A percentile compares a stretch with the other conserved stretches of the same genome.
These are phyloP conservation scores for Neofusicoccum ribis DNA, from an alignment of 2,329 filamentous ascomycete genomes.

Conservation along the genomic window DNA sequence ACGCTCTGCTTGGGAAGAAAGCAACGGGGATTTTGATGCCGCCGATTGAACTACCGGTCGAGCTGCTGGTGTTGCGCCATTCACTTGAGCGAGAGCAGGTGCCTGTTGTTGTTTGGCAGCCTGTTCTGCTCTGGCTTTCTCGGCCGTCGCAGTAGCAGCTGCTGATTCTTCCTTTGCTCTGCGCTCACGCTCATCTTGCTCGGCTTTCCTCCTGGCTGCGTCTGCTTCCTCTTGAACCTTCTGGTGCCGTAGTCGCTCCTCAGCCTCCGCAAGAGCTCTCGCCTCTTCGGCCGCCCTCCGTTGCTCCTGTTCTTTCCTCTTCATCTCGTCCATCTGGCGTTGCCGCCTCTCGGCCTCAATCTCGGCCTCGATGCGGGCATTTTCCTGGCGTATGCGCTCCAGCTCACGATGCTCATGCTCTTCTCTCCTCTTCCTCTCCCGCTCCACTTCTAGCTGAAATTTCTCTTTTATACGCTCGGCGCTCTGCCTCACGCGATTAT, in stretches of 20 bases:
- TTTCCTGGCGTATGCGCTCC: conserved; percentile 45
- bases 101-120: conserved; percentile 24
- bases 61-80: background rate
- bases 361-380: conserved; percentile 43
- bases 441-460: conserved; percentile 46
- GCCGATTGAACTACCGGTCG: conserved; percentile 7
- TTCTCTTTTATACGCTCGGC: conserved; percentile 56
- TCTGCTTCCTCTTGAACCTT: conserved; percentile 28
- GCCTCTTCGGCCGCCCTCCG: conserved; percentile 27
- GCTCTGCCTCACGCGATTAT: conserved; percentile 62
- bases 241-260: conserved; percentile 33
- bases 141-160: conserved; percentile 20
- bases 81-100: background rate
- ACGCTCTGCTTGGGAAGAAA: conserved; percentile 16
- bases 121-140: conserved; percentile 30
- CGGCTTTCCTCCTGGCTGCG: conserved; percentile 21
- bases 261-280: conserved; percentile 32
- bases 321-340: conserved; percentile 34
- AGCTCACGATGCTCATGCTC: conserved; percentile 39
- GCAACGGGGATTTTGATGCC: background rate
- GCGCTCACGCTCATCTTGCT: conserved; percentile 26
- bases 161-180: conserved; percentile 25
- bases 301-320: conserved; percentile 34
- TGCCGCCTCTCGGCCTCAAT: conserved; percentile 39
- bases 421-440: conserved; percentile 33